A percentile compares a stretch with the other conserved stretches of the same genome.
These are phyloP conservation scores for Leccinum incarnatum DNA, from an alignment of 768 basidiomycete species.

Conservation along the genomic window DNA sequence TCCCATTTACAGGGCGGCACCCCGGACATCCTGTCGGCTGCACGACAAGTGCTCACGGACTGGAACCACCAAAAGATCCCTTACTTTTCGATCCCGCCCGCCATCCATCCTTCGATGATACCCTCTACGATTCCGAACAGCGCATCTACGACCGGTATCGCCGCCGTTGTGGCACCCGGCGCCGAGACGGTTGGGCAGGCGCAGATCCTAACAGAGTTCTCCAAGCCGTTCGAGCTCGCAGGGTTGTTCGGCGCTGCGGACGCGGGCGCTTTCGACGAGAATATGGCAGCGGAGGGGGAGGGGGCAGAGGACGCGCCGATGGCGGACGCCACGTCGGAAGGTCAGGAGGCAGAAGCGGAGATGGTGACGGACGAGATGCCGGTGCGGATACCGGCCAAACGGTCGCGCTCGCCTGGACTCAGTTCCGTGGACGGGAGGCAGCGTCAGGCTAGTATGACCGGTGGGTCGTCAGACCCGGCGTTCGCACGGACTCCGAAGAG, in stretches of 20 bases:
- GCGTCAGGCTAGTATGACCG: not conserved
- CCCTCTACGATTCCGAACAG: constrained; percentile 41
- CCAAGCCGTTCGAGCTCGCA: constrained; percentile 77
- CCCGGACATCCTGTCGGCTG: constrained; percentile 80
- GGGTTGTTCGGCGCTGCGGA: constrained; percentile 82
- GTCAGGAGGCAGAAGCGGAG: constrained; percentile 30
- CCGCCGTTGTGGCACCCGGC: constrained; percentile 53
- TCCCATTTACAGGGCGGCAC: constrained; percentile 69
- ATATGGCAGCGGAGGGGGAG: not conserved
- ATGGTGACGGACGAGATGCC: constrained; percentile 41
- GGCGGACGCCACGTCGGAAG: constrained; percentile 39
- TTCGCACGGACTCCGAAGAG: constrained; percentile 50
- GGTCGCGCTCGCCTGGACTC: constrained; percentile 16
- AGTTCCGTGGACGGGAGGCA: not conserved
- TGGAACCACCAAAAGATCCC: constrained; percentile 98
- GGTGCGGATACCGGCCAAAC: constrained; percentile 30
- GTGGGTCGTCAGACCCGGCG: not conserved
- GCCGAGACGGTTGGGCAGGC: constrained; percentile 81
- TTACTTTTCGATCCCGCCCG: constrained; percentile 79
- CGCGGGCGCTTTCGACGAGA: constrained; percentile 63
- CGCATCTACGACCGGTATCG: constrained; percentile 23
- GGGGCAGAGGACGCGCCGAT: constrained; percentile 32
- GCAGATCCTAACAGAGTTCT: constrained; percentile 67
- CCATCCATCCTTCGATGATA: constrained; percentile 72
- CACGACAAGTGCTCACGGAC: constrained; percentile 79